These are phyloP conservation scores for Colletotrichum paranaense DNA, from an alignment of 2,329 filamentous ascomycete genomes.

Conservation along the genomic window DNA sequence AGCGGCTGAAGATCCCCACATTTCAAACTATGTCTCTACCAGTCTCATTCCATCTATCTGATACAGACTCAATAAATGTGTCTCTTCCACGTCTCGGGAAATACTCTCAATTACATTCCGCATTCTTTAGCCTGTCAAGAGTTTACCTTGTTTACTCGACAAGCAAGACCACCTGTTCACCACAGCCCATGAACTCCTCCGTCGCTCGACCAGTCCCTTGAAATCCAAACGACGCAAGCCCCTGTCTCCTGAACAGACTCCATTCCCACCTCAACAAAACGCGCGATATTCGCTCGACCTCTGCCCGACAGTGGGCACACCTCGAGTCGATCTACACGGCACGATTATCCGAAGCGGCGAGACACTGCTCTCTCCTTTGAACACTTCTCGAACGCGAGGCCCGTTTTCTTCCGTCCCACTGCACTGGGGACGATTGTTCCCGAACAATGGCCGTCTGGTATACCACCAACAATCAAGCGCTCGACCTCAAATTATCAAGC, in stretches of 20 bases:
- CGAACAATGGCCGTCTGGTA: neutral
- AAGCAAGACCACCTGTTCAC: neutral
- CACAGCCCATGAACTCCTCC: neutral
- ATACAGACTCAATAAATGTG: neutral
- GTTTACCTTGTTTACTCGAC: neutral
- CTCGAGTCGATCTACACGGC: conserved; percentile 22
- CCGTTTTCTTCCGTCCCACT: neutral
- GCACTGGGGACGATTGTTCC: neutral
- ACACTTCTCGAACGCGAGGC: neutral
- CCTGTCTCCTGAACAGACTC: neutral
- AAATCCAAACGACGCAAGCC: conserved; percentile 11
- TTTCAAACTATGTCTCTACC: conserved; percentile 8
- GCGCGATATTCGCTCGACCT: conserved; percentile 6
- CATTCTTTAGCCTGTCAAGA: neutral
- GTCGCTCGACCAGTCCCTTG: neutral
- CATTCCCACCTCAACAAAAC: conserved; percentile 2
- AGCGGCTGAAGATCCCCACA: conserved; percentile 21
- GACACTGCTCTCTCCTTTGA: neutral
- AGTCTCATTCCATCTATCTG: conserved; percentile 18
- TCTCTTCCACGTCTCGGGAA: neutral
- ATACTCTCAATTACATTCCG: neutral
- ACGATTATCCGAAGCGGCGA: conserved; percentile 6
- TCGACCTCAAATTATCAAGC: conserved; percentile 5
- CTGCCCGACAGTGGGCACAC: neutral
- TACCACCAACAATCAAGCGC: neutral